Base-by-base conservation (phyloP, 2,329 filamentous ascomycete genomes). In the Pseudocercospora macadamiae region DNA sequence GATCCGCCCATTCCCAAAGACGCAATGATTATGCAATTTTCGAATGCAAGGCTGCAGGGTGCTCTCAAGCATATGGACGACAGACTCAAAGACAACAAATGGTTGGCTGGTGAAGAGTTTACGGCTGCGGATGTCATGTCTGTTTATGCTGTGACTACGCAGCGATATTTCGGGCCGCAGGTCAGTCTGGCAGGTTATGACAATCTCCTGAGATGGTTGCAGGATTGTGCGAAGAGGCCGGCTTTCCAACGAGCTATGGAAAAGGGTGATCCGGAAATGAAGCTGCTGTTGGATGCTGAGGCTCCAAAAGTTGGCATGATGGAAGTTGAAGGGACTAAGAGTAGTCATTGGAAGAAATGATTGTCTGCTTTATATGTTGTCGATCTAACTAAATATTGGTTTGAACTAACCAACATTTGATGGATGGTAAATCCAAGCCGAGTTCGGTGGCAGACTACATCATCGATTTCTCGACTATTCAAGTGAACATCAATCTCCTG, bases 121-220 rank as follows among this genome's bases (percentile, higher is more conserved):
- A 88, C 84, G 0, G 84, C 78, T 1, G 87, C 86, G 1, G 87
- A 90, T 70, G 76, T 87, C 32, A 88, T 89, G 84, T 75, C 73
- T 4, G 77, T 86, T 0, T 87, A 82, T 66, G 75, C 78, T 12
- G 73, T 89, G 26, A 86, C 85, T 0, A 89, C 85, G 2, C 79
- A 84, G 76, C 75, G 86, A 14, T 75, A 77, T 49, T 87, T 84
- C 63, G 71, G 72, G 21, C 76, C 77, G 1, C 75, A 30, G 9
- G 32, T 66, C 26, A 64, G 64, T 21, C 45, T 71, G 23, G 48
- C 28, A 2, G 51, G 32, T 54, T 73, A 70, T 55, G 48, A 56
- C 19, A 60, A 63, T 16, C 65, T 74, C 14, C 45, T 74, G 54
- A 58, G 62, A 12, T 75, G 68, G 54, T 44, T 75, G 48, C 36